Conservation (phyloP, 129 eudicot species). For the Scalesia atractyloides region DNA sequence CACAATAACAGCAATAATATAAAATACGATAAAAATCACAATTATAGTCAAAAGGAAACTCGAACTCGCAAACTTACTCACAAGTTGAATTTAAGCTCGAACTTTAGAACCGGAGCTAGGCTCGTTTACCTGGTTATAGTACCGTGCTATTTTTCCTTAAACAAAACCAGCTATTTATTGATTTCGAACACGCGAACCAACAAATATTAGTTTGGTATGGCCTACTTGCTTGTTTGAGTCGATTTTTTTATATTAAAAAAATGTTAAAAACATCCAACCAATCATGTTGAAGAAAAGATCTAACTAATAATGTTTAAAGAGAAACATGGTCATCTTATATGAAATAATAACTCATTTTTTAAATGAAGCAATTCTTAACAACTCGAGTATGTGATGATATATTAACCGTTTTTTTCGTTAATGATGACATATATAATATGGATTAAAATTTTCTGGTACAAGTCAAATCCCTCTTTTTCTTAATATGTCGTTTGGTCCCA, state of each 20-base stretch:
- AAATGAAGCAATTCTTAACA: neutral
- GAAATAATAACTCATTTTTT: neutral
- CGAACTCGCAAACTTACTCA: too few species aligned
- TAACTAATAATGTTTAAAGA: neutral
- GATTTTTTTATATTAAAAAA: neutral
- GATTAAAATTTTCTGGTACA: slow-evolving; percentile 7
- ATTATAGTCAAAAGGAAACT: too few species aligned
- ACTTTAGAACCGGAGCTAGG: too few species aligned
- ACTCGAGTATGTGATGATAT: neutral
- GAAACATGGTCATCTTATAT: neutral
- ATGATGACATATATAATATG: neutral
- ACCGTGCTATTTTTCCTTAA: neutral
- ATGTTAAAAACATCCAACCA: neutral
- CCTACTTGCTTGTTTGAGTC: neutral
- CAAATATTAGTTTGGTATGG: neutral
- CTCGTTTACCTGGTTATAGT: too few species aligned
- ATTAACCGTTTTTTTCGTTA: slow-evolving; percentile 2
- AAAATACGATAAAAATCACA: too few species aligned
- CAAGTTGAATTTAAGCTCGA: too few species aligned
- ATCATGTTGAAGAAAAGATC: neutral
- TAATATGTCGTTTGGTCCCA: neutral
- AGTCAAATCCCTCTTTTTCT: slow-evolving; percentile 6
- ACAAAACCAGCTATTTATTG: neutral
- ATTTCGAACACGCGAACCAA: neutral
- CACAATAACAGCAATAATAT: too few species aligned